A percentile compares a stretch with the other conserved stretches of the same genome.
phyloP scores from a whole-genome alignment of 73 alveolate genomes.

The Loxodes magnus region DNA sequence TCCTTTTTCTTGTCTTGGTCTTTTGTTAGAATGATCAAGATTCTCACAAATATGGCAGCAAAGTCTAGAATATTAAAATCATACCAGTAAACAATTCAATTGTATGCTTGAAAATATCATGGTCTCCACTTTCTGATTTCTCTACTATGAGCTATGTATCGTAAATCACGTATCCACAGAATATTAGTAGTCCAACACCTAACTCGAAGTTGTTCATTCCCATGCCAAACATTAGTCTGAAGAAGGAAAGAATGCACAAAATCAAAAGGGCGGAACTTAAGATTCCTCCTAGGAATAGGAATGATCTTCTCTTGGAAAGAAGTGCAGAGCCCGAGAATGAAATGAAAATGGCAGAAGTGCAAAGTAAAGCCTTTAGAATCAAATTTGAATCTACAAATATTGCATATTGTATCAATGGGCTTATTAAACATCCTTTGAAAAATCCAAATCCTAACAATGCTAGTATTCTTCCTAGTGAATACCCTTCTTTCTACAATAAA shows the following conservation, averaged over 20 bases:
- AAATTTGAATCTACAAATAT: constrained; percentile 22
- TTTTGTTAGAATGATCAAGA: constrained; percentile 23
- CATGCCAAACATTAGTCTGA: constrained; percentile 18
- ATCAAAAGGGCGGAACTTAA: constrained; percentile 7
- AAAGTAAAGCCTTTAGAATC: constrained; percentile 28
- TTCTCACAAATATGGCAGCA: constrained; percentile 35
- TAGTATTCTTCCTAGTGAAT: constrained; percentile 2
- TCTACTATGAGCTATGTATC: constrained; percentile 53
- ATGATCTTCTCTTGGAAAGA: constrained; percentile 32
- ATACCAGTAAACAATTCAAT: constrained; percentile 27
- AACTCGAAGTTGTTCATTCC: constrained; percentile 15
- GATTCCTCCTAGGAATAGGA: constrained; percentile 39
- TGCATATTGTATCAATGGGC: constrained; percentile 15
- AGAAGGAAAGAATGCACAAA: constrained; percentile 10
- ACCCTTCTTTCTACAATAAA: too few relatives aligned
- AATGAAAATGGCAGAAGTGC: constrained; percentile 34
- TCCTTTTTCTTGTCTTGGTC: constrained; percentile 19
- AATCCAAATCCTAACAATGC: constrained; percentile 6
- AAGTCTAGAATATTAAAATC: too few relatives aligned
- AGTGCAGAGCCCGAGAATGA: constrained; percentile 37
- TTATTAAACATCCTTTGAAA: constrained; percentile 12
- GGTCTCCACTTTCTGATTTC: constrained; percentile 22
- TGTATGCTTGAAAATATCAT: constrained; percentile 29
- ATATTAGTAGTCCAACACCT: constrained; percentile 14
- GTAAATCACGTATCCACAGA: constrained; percentile 37